Evolutionary conservation across 805 yeast species (phyloP), one percentile per base, ranked within the genome.

Genomic region (Kuraishia hungarica): DNA sequence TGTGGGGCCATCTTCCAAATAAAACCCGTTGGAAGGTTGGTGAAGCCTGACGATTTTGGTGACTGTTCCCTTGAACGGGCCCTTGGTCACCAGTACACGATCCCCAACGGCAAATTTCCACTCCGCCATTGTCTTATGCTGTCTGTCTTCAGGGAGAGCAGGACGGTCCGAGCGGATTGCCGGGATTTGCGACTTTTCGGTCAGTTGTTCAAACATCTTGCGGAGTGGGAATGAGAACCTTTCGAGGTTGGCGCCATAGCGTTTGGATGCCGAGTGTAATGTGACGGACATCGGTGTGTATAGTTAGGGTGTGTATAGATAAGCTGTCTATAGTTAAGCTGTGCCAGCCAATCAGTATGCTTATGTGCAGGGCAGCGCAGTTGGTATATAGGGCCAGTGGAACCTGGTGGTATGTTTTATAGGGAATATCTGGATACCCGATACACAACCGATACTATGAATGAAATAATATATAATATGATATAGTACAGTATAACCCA

Each of bases 61-160:
- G 15, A 91, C 77, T 26, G 81, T 83, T n/a, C 97, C 96, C 63
- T 81, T 82, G 63, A 80, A 78, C 51, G 78, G 75, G 20, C 97
- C 97, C 53, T 77, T 78, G 26, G 82, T 74, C 24, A 90, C 76
- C 65, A 89, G 79, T 1, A 88, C 96, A 58, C 86, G 74, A 70
- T 89, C 97, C 21, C 96, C 96, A 22, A 81, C 82, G 51, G 84
- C 74, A 59, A 81, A 83, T 51, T 81, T 84, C 74, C 87, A 78
- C 51, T 86, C 78, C 57, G 75, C 74, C 39, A 80, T 72, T 17
- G 73, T 72, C 61, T 77, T 77, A 57, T 58, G 66, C 54, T 65
- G 59, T 49, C 69, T 66, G 15, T 66, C 64, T 49, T 66, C 67
- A 2, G 69, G 68, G 19, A 73, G 71, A 24, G 62, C 62, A 26